Conservation (phyloP, 2,329 filamentous ascomycete species). For the Chalaropsis ovoidea region DNA sequence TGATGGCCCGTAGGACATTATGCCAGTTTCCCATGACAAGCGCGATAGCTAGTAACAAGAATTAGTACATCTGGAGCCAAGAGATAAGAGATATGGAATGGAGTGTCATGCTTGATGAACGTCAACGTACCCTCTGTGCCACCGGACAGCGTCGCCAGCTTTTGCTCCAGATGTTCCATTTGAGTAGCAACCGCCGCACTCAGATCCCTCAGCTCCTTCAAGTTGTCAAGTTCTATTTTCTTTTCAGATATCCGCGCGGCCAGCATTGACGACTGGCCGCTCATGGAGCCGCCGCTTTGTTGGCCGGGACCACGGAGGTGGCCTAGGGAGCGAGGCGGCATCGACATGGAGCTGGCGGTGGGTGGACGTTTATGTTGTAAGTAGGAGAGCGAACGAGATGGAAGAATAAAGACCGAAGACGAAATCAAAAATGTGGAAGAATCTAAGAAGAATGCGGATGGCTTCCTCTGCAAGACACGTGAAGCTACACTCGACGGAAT, state of each 20-base stretch:
- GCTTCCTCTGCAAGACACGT: no score
- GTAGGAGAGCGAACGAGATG: not conserved
- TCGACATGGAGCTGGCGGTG: conserved; percentile 2
- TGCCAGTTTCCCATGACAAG: conserved; percentile 82
- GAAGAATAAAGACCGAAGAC: not conserved
- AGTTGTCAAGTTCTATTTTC: conserved; percentile 68
- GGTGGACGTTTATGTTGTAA: no score
- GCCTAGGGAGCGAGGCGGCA: conserved; percentile 29
- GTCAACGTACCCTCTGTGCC: conserved; percentile 60
- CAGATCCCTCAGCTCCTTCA: conserved; percentile 67
- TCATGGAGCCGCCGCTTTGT: conserved; percentile 36
- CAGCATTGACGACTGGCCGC: conserved; percentile 58
- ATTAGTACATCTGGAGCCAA: not conserved
- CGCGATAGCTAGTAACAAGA: conserved; percentile 53
- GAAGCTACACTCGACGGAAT: no score
- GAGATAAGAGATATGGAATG: not conserved
- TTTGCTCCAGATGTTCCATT: conserved; percentile 73
- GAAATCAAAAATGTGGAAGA: no score
- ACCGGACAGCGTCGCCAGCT: conserved; percentile 64
- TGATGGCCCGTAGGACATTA: conserved; percentile 72
- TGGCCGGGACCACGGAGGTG: conserved; percentile 55
- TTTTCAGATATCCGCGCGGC: conserved; percentile 74
- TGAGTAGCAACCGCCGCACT: conserved; percentile 68
- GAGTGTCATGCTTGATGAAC: not conserved
- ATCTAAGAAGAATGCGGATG: no score